These are phyloP conservation scores for Colletotrichum karsti DNA, from an alignment of 2,329 filamentous ascomycete genomes.

Conservation along the genomic window DNA sequence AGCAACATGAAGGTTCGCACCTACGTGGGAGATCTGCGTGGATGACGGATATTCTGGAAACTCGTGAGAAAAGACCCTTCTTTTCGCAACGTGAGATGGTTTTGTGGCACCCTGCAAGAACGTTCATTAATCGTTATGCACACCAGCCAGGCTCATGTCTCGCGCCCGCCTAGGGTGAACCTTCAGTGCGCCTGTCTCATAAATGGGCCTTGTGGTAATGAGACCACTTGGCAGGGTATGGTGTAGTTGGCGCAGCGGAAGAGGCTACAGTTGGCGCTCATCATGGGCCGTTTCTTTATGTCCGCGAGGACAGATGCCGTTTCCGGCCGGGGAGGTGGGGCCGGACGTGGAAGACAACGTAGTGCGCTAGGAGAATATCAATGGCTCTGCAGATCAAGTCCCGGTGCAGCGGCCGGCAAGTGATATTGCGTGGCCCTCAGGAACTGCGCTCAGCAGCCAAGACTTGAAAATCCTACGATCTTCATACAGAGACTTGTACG, in stretches of 20 bases:
- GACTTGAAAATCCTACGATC: neutral
- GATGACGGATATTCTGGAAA: neutral
- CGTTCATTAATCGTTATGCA: neutral
- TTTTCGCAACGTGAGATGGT: neutral
- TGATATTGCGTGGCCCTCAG: neutral
- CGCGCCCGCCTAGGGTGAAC: slow-evolving; percentile 1
- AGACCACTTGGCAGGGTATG: neutral
- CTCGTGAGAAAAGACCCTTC: neutral
- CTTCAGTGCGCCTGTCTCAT: slow-evolving; percentile 14
- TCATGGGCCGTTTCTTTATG: slow-evolving; percentile 6
- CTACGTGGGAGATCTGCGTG: neutral
- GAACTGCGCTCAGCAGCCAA: neutral
- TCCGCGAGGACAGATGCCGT: neutral
- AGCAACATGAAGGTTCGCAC: too few relatives aligned
- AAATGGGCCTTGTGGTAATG: neutral
- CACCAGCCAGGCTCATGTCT: slow-evolving; percentile 10
- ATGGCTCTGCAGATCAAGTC: neutral
- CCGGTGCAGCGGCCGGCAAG: neutral
- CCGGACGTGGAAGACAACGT: too few relatives aligned
- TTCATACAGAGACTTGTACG: neutral
- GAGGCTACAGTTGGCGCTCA: neutral
- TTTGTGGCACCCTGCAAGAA: neutral
- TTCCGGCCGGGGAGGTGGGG: neutral
- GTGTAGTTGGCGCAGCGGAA: neutral
- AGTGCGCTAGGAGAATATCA: too few relatives aligned